Evolutionary conservation across 805 yeast species (phyloP), one percentile per base, ranked within the genome.

Genomic region (Saccharomycopsis sp.): DNA sequence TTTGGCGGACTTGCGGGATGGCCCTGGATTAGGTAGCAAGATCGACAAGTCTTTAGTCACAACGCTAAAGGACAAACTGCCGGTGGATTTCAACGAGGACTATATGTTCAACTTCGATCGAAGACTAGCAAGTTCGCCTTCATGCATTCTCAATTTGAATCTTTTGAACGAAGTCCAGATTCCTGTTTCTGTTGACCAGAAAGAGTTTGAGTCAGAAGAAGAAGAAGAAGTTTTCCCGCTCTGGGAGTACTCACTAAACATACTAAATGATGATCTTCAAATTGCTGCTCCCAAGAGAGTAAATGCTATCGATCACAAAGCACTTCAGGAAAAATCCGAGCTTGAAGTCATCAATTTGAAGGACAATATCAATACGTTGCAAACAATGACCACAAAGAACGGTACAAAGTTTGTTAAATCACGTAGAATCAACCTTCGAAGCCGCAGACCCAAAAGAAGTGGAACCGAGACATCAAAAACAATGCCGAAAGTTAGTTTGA

Each of bases 81-180:
- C 25, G 22, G 6, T 10, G 10, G 2, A 6, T 10, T 5, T 22
- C 2, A 21, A 25, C 30, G 37, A 37, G 10, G 44, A 44, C 6
- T 41, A 32, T 18, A 36, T 37, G 31, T 44, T 44, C 36, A 40
- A 41, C 25, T 44, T 44, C 29, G 48, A 44, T 16, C 15, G 27
- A 18, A 17, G 45, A 12, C n/a, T n/a, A n/a, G n/a, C n/a, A n/a
- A n/a, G n/a, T n/a, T n/a, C n/a, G n/a, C n/a, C n/a, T n/a, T n/a
- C n/a, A n/a, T n/a, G n/a, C 39, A 26, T 13, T 13, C 13, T 12
- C 30, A 33, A 10, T 8, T 37, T 39, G 15, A 7, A 19, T 20
- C 20, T 33, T 13, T 21, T 43, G 6, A 35, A 34, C 25, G 47
- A 34, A 16, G 13, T 7, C 7, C 17, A 30, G 7, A 30, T 30